A percentile compares a stretch with the other conserved stretches of the same genome.
These are phyloP conservation scores for Neonectria hederae DNA, from an alignment of 2,329 filamentous ascomycete genomes.

Conservation along the genomic window DNA sequence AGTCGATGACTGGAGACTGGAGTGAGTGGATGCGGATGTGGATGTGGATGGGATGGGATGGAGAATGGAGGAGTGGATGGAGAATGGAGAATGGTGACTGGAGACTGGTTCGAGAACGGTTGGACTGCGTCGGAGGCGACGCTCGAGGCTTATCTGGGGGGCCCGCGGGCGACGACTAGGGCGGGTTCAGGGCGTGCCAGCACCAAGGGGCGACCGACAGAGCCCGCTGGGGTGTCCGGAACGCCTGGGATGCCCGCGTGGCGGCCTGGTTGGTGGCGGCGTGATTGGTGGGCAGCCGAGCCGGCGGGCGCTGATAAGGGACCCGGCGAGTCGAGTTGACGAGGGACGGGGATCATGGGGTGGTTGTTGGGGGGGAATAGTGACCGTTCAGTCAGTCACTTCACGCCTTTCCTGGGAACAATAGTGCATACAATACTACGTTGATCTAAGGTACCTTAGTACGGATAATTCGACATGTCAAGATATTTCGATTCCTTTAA, in stretches of 20 bases:
- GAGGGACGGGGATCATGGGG: neutral
- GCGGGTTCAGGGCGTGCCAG: conserved; percentile 11
- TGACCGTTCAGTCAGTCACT: neutral
- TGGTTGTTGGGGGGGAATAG: neutral
- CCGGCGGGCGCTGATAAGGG: conserved; percentile 39
- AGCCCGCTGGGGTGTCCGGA: conserved; percentile 16
- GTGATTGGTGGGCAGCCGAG: conserved; percentile 28
- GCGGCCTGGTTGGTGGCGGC: conserved; percentile 21
- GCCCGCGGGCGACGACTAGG: conserved; percentile 6
- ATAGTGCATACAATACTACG: neutral
- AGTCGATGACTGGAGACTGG: conserved; percentile 16
- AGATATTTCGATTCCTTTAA: neutral
- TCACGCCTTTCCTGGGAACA: neutral
- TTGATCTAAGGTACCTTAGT: neutral
- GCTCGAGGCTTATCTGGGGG: conserved; percentile 25
- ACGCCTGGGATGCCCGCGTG: conserved; percentile 25
- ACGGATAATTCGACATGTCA: neutral
- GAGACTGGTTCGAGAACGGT: neutral
- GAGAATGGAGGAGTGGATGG: conserved; percentile 9
- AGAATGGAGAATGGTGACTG: neutral
- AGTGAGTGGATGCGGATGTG: conserved; percentile 5
- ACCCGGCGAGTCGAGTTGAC: conserved; percentile 13
- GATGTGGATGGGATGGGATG: neutral
- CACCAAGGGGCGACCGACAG: neutral
- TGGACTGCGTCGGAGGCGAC: too few species aligned